These are phyloP conservation scores for Pyrenophora teres DNA, from an alignment of 2,329 filamentous ascomycete genomes.

Conservation along the genomic window DNA sequence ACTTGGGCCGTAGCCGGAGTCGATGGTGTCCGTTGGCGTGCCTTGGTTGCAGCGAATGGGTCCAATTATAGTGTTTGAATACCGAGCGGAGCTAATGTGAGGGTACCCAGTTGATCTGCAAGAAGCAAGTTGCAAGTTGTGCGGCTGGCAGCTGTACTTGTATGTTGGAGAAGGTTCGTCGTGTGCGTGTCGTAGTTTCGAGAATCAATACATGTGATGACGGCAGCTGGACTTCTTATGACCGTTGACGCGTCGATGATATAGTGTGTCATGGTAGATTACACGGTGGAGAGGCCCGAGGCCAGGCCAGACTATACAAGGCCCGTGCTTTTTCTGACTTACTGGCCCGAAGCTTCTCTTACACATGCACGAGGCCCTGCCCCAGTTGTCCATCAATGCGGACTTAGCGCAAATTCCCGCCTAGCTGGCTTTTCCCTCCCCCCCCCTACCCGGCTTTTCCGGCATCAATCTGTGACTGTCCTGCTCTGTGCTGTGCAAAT, in stretches of 20 bases:
- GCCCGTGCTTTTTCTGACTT: conserved; percentile 9
- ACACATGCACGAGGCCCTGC: conserved; percentile 9
- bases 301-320: conserved; percentile 13
- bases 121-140: background rate
- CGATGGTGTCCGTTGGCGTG: conserved; percentile 26
- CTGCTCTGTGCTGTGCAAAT: no score
- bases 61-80: conserved; percentile 22
- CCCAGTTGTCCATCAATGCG: conserved; percentile 8
- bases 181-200: background rate
- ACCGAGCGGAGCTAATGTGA: conserved; percentile 6
- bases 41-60: conserved; percentile 23
- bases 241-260: conserved; percentile 14
- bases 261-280: conserved; percentile 16
- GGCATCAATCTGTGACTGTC: conserved; percentile 4
- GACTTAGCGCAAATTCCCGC: conserved; percentile 2
- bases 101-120: conserved; percentile 1
- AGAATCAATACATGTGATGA: background rate
- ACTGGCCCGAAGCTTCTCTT: conserved; percentile 5
- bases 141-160: conserved; percentile 4
- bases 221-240: conserved; percentile 10
- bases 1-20: conserved; percentile 27
- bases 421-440: conserved; percentile 5
- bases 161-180: conserved; percentile 1
- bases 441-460: conserved; percentile 1
- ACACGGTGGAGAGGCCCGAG: conserved; percentile 11